Evolutionary conservation across 805 yeast species (phyloP).

Genomic region (Ogataea polymorpha): DNA sequence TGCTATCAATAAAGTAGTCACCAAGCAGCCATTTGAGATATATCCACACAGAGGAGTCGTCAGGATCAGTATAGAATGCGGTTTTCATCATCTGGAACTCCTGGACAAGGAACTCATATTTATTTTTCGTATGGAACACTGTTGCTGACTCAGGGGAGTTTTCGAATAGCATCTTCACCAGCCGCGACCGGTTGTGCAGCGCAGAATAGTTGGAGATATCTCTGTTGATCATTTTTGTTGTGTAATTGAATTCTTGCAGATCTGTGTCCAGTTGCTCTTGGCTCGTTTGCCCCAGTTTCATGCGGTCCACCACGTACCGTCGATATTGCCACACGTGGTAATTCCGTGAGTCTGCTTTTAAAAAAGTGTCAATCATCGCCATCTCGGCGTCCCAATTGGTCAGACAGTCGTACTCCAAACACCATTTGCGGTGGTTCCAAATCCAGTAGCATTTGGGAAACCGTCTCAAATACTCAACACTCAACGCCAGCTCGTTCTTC

Average conservation of each 20-base stretch:
- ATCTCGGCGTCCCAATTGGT: slow-evolving; percentile 74
- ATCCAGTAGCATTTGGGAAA: slow-evolving; percentile 95
- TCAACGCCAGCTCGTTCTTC: slow-evolving; percentile 58
- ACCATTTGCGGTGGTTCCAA: slow-evolving; percentile 93
- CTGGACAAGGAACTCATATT: slow-evolving; percentile 36
- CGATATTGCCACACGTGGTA: slow-evolving; percentile 97
- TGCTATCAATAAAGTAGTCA: slow-evolving; percentile 37
- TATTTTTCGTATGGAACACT: slow-evolving; percentile 18
- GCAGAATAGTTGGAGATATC: slow-evolving; percentile 94
- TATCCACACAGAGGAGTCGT: slow-evolving; percentile 91
- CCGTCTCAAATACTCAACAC: slow-evolving; percentile 53
- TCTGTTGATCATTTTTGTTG: slow-evolving; percentile 71
- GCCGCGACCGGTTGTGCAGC: slow-evolving; percentile 83
- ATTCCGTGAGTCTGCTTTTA: slow-evolving; percentile 75
- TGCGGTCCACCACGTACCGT: slow-evolving; percentile 55
- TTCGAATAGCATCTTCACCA: slow-evolving; percentile 53
- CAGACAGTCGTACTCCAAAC: slow-evolving; percentile 45
- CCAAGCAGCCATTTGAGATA: slow-evolving; percentile 77
- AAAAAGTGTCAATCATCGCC: slow-evolving; percentile 61
- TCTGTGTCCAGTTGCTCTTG: slow-evolving; percentile 24
- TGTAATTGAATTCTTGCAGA: slow-evolving; percentile 64
- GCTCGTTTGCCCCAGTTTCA: slow-evolving; percentile 16
- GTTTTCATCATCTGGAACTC: slow-evolving; percentile 72
- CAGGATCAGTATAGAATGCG: slow-evolving; percentile 90
- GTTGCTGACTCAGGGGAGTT: slow-evolving; percentile 18